Percentiles rank a stretch among this genome's conserved stretches.
Evolutionary conservation across 1,284 basidiomycete genomes (phyloP).

Genomic region (Cryptococcus deneoformans): DNA sequence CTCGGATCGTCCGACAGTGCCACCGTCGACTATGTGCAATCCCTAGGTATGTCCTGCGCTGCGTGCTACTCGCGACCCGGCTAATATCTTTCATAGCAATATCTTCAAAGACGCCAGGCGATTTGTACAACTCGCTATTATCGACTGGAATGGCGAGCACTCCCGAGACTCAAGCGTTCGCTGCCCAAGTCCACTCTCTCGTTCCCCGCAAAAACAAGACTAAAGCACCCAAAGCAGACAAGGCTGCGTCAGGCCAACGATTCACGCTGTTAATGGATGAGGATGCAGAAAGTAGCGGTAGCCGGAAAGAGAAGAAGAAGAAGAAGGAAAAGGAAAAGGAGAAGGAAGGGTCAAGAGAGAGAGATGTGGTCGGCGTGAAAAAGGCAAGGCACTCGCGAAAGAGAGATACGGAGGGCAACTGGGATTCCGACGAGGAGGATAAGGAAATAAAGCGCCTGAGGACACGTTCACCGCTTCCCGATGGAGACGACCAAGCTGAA

Average conservation of each 20-base stretch:
- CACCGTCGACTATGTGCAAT: slow-evolving; percentile 80
- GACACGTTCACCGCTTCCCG: slow-evolving; percentile 43
- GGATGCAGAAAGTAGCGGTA: slow-evolving; percentile 46
- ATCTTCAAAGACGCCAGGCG: slow-evolving; percentile 73
- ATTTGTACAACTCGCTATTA: slow-evolving; percentile 70
- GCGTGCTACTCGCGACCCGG: too few species aligned
- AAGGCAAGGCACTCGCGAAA: slow-evolving; percentile 63
- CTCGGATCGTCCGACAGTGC: slow-evolving; percentile 77
- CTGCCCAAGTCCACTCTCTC: slow-evolving; percentile 68
- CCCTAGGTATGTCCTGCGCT: slow-evolving; percentile 61
- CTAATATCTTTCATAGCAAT: slow-evolving; percentile 56
- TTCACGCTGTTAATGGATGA: slow-evolving; percentile 79
- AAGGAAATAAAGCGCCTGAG: slow-evolving; percentile 53
- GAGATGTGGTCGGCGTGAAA: slow-evolving; percentile 51
- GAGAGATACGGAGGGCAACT: slow-evolving; percentile 60
- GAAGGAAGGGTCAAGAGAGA: slow-evolving; percentile 49
- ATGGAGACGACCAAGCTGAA: slow-evolving; percentile 39
- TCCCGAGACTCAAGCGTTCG: slow-evolving; percentile 73
- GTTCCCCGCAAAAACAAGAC: slow-evolving; percentile 70
- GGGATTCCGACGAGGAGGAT: slow-evolving; percentile 70
- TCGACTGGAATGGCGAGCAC: slow-evolving; percentile 76
- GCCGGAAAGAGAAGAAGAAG: slow-evolving; percentile 9
- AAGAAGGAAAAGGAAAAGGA: slow-evolving; percentile 51
- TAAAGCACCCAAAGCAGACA: slow-evolving; percentile 51
- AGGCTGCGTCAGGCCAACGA: slow-evolving; percentile 54